Conservation (phyloP, 106 monocot genomes). For the Vanilla planifolia region DNA sequence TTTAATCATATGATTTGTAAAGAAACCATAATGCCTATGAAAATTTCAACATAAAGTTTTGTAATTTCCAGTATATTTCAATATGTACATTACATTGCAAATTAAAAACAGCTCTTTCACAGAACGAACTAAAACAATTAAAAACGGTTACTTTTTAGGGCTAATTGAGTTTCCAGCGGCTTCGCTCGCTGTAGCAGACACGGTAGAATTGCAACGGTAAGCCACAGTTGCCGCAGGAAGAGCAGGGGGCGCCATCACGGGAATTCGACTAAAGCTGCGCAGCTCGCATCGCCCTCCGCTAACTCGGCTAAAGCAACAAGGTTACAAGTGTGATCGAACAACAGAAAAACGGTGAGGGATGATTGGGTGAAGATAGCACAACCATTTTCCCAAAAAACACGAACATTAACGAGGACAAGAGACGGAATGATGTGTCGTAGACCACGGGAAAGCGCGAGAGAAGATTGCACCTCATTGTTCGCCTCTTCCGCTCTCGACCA, state of each 20-base stretch:
- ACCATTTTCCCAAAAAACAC: neutral
- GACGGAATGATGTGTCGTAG: conserved; percentile 29
- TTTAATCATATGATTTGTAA: neutral
- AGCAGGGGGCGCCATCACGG: conserved; percentile 1
- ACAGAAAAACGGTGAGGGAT: neutral
- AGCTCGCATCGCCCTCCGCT: neutral
- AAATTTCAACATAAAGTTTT: neutral
- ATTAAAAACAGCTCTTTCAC: neutral
- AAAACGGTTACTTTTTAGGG: conserved; percentile 48
- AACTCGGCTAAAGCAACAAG: neutral
- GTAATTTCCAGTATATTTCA: neutral
- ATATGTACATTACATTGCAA: neutral
- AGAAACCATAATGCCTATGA: neutral
- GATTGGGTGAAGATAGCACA: neutral
- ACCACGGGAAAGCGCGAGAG: conserved; percentile 47
- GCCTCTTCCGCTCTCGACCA: no score
- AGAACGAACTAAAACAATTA: no score
- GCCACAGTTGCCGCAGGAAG: neutral
- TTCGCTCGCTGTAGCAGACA: conserved; percentile 7
- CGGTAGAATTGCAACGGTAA: conserved; percentile 35
- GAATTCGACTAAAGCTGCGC: neutral
- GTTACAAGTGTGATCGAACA: neutral
- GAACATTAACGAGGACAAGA: conserved; percentile 17
- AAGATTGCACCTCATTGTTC: conserved; percentile 43
- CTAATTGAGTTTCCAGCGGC: conserved; percentile 10